phyloP scores from a whole-genome alignment of 371 early-diverging fungal genomes.

The Mucor racemosus region DNA sequence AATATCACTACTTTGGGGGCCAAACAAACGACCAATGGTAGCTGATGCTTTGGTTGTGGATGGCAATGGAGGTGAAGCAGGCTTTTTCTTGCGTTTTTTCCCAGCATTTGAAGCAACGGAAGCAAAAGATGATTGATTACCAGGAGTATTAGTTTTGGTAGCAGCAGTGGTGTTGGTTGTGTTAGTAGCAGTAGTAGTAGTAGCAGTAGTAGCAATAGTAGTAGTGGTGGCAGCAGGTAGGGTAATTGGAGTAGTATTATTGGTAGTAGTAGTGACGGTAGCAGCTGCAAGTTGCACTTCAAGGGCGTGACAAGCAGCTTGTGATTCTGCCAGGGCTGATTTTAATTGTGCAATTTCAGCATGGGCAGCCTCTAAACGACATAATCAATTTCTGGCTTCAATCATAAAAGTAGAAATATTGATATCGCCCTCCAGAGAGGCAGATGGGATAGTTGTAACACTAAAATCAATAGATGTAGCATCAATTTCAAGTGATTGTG shows the following conservation, averaged over 20 bases:
- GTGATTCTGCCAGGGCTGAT: background rate
- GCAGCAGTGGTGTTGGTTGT: background rate
- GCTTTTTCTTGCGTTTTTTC: background rate
- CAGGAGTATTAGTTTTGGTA: no score
- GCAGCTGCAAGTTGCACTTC: background rate
- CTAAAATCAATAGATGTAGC: background rate
- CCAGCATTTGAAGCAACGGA: background rate
- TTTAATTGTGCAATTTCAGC: background rate
- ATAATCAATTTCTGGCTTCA: background rate
- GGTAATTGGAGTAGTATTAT: no score
- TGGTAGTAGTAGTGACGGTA: background rate
- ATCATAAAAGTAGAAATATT: background rate
- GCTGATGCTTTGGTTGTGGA: no score
- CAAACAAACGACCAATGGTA: no score
- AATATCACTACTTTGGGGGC: no score
- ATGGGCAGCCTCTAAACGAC: background rate
- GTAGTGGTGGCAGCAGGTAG: background rate
- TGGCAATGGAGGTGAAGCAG: background rate
- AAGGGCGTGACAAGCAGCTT: background rate
- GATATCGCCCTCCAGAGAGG: background rate
- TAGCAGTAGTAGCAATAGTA: background rate
- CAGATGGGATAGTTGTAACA: background rate
- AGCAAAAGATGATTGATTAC: background rate
- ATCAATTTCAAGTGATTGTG: background rate
- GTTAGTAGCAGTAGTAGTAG: background rate